Percentiles rank a stretch among this genome's conserved stretches.
phyloP scores from a whole-genome alignment of 768 basidiomycete genomes.

The Nevesoporus exiguus region DNA sequence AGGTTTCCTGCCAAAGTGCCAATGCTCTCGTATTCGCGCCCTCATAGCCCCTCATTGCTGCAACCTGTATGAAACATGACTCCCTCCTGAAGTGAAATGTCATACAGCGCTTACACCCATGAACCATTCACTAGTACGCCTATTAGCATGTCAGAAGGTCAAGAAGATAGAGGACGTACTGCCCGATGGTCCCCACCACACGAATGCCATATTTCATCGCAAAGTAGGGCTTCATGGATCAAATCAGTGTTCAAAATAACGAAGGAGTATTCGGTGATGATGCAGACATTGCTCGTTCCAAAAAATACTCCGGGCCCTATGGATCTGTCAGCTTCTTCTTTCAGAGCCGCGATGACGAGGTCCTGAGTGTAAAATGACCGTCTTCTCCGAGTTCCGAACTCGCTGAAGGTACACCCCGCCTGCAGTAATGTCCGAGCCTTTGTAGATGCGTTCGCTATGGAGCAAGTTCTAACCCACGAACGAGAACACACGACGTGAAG shows the following conservation, averaged over 20 bases:
- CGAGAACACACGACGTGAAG: background rate
- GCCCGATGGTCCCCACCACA: constrained; percentile 81
- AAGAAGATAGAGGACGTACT: constrained; percentile 48
- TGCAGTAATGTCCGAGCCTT: constrained; percentile 67
- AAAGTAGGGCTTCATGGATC: constrained; percentile 62
- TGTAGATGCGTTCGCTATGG: constrained; percentile 61
- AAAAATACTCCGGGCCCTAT: constrained; percentile 43
- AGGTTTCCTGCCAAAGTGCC: constrained; percentile 82
- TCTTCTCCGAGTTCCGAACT: constrained; percentile 84
- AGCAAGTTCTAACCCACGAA: background rate
- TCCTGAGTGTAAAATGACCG: constrained; percentile 75
- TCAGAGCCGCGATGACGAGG: constrained; percentile 64
- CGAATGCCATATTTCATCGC: constrained; percentile 66
- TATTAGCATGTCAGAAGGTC: constrained; percentile 3
- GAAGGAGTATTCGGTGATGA: background rate
- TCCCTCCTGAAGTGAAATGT: background rate
- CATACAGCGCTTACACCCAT: constrained; percentile 61
- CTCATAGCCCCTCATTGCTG: constrained; percentile 81
- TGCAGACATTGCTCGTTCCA: constrained; percentile 86
- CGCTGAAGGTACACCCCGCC: constrained; percentile 69
- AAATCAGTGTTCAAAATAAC: background rate
- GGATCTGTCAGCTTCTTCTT: constrained; percentile 57
- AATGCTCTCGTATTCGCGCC: constrained; percentile 70
- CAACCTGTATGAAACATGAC: constrained; percentile 48
- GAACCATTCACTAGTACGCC: constrained; percentile 70